Conservation (phyloP, 345 rosid genomes). For the Streptanthus diversifolius region DNA sequence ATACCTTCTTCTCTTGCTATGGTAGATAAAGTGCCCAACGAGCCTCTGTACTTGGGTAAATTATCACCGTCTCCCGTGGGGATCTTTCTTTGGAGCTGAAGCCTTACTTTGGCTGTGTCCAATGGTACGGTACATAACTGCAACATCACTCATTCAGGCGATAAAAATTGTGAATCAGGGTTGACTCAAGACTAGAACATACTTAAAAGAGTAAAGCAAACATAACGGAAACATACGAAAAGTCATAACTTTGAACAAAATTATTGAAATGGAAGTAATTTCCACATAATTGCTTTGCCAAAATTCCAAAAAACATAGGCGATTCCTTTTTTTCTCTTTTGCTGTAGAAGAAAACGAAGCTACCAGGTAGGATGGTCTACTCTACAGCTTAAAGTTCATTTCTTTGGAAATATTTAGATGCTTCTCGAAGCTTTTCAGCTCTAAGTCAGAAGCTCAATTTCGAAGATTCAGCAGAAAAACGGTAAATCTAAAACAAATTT, state of each 20-base stretch:
- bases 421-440: not conserved
- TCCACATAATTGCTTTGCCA: not conserved
- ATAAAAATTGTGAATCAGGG: not conserved
- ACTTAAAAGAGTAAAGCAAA: not conserved
- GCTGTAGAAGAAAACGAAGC: not conserved
- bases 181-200: not conserved
- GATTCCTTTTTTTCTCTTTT: not conserved
- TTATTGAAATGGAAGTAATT: not conserved
- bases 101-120: conserved; percentile 96
- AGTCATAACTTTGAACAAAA: not conserved
- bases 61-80: conserved; percentile 47
- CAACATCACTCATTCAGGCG: conserved; percentile 10
- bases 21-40: conserved; percentile 68
- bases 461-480: not conserved
- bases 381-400: not conserved
- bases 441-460: not conserved
- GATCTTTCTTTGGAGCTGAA: conserved; percentile 82
- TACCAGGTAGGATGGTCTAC: not conserved
- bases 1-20: conserved; percentile 90
- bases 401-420: not conserved
- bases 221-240: not conserved
- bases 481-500: not conserved
- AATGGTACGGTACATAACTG: conserved; percentile 87
- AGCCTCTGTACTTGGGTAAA: conserved; percentile 68
- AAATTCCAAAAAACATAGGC: not conserved